Percentiles rank a stretch among this genome's conserved stretches.
These are phyloP conservation scores for Euphrasia arctica DNA, from an alignment of 305 asterid species.

Conservation along the genomic window DNA sequence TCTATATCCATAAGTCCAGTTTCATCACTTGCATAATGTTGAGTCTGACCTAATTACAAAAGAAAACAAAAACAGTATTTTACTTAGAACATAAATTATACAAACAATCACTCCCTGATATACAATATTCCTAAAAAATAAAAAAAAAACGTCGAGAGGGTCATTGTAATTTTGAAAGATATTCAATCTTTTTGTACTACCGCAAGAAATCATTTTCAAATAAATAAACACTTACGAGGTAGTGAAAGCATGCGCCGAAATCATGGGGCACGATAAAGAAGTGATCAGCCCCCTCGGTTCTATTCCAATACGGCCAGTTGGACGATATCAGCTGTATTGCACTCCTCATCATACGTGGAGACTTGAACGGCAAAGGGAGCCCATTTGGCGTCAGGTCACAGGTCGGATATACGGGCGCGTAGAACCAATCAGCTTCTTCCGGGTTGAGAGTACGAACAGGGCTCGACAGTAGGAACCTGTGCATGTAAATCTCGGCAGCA, in stretches of 20 bases:
- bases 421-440: constrained; percentile 67
- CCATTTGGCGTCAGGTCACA: constrained; percentile 68
- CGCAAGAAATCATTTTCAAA: too few relatives aligned
- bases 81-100: too few relatives aligned
- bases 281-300: constrained; percentile 69
- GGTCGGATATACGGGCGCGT: constrained; percentile 58
- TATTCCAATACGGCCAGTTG: constrained; percentile 69
- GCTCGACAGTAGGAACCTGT: constrained; percentile 52
- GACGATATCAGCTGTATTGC: constrained; percentile 61
- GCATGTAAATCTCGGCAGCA: constrained; percentile 69
- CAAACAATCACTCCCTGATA: too few relatives aligned
- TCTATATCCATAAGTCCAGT: too few relatives aligned
- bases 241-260: constrained; percentile 65
- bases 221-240: constrained; percentile 38
- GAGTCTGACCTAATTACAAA: too few relatives aligned
- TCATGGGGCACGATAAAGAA: constrained; percentile 63
- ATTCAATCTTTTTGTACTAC: too few relatives aligned
- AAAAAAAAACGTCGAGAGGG: too few relatives aligned
- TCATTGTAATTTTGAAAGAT: too few relatives aligned
- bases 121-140: too few relatives aligned
- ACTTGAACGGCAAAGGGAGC: constrained; percentile 62
- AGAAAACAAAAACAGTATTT: too few relatives aligned
- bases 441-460: constrained; percentile 65
- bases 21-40: too few relatives aligned
- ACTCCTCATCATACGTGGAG: constrained; percentile 71